Evolutionary conservation across 2,329 filamentous ascomycete genomes (phyloP), one percentile per base, ranked within the genome.

Genomic region (Paraphaeosphaeria sporulosa): DNA sequence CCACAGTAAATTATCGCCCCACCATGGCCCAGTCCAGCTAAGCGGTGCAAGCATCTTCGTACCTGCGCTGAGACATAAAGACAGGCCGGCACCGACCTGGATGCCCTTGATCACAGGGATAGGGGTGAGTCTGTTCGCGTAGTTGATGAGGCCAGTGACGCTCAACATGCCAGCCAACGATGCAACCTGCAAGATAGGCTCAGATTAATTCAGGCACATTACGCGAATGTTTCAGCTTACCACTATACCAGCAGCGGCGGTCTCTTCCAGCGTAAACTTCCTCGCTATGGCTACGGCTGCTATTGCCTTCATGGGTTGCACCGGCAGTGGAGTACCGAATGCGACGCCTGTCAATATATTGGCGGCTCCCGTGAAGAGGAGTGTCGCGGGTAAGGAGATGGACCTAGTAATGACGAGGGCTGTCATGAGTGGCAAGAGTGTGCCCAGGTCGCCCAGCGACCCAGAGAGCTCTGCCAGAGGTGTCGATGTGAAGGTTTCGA

Each of bases 51-150:
- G 83, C 59, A 96, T 84, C 0, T 84, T 82, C 2, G 72, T 70
- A 3, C 92, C 93, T 8, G 93, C 92, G 13, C 91, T 90, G 59
- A 96, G 85, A 56, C 93, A 86, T 17, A 98, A 85, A 17, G 90
- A 93, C 50, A 98, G 82, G 1, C 94, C 94, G 4, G 94, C 94
- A 40, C 94, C 94, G 50, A 97, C 87, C 78, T 98, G 95, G 66
- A 98, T 97, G 32, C 94, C 94, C 75, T 96, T 97, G 55, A 98
- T 89, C 0, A 98, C 90, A 0, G 94, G 92, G 15, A 94, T 87
- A 0, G 94, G 94, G 9, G 96, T 90, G 15, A 89, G 83, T n/a
- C 83, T 80, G 9, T 91, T 89, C 54, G 92, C 88, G 84, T 88
- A 90, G 59, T 84, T 84, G 34, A 97, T 82, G n/a, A 95, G 79